Evolutionary conservation across 2,329 filamentous ascomycete species (phyloP).

Genomic region (Eutypa lata): DNA sequence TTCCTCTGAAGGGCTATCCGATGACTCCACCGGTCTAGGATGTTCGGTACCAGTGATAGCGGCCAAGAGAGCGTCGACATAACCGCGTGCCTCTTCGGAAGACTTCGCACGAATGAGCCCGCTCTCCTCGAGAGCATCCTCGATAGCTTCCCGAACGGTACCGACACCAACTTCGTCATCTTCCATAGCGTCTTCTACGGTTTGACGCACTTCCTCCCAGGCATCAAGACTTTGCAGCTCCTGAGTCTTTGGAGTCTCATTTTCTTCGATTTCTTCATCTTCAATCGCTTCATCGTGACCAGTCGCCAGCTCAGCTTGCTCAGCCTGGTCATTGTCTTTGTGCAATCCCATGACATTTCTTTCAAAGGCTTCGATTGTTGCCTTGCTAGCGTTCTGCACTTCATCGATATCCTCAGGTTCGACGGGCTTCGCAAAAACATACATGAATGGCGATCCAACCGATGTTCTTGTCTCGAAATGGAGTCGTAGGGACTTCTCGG

Average conservation of each 20-base stretch:
- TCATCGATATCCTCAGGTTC: slow-evolving; percentile 65
- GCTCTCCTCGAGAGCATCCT: slow-evolving; percentile 53
- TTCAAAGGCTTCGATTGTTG: slow-evolving; percentile 67
- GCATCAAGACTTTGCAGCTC: slow-evolving; percentile 33
- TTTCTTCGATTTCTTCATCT: slow-evolving; percentile 19
- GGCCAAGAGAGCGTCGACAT: slow-evolving; percentile 49
- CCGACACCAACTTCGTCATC: slow-evolving; percentile 53
- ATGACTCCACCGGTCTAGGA: slow-evolving; percentile 6
- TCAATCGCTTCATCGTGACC: background rate
- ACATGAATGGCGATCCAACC: slow-evolving; percentile 63
- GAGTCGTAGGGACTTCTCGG: slow-evolving; percentile 71
- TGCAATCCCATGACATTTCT: slow-evolving; percentile 53
- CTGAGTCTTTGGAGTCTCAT: slow-evolving; percentile 16
- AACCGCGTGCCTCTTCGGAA: slow-evolving; percentile 42
- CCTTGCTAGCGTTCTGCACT: slow-evolving; percentile 69
- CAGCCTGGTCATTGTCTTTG: slow-evolving; percentile 25
- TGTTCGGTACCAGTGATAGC: slow-evolving; percentile 37
- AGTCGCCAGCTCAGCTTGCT: slow-evolving; percentile 10
- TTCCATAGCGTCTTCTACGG: slow-evolving; percentile 55
- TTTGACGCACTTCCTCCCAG: slow-evolving; percentile 54
- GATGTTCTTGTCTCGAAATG: slow-evolving; percentile 74
- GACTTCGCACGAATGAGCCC: slow-evolving; percentile 47
- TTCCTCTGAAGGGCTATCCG: background rate
- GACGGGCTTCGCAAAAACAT: slow-evolving; percentile 87
- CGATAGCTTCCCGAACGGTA: slow-evolving; percentile 51